A percentile compares a stretch with the other conserved stretches of the same genome.
These are phyloP conservation scores for Emergomyces orientalis DNA, from an alignment of 2,329 filamentous ascomycete genomes.

Conservation along the genomic window DNA sequence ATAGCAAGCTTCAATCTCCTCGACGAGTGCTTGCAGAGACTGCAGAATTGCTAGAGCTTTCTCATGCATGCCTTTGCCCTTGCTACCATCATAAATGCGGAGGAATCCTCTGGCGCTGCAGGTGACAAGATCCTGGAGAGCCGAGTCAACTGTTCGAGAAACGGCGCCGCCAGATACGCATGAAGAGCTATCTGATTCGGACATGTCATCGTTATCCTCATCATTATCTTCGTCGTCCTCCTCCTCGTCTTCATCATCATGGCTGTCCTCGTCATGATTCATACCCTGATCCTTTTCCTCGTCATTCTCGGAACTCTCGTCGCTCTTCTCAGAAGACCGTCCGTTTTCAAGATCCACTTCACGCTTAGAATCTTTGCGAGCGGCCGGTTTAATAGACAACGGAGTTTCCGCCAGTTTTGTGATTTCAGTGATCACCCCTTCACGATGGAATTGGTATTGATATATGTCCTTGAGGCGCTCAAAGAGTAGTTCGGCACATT, in stretches of 20 bases:
- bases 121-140: conserved; percentile 63
- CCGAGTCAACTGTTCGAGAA: conserved; percentile 33
- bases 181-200: conserved; percentile 59
- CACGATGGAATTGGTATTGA: conserved; percentile 91
- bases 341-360: conserved; percentile 19
- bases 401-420: conserved; percentile 57
- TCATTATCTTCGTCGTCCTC: conserved; percentile 39
- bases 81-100: conserved; percentile 69
- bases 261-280: conserved; percentile 39
- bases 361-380: conserved; percentile 1
- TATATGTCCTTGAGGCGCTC: conserved; percentile 80
- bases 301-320: conserved; percentile 31
- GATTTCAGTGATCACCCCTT: conserved; percentile 90
- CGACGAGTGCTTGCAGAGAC: conserved; percentile 61
- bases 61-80: conserved; percentile 62
- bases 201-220: conserved; percentile 44
- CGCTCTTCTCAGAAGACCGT: conserved; percentile 23
- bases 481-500: conserved; percentile 80
- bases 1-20: conserved; percentile 64
- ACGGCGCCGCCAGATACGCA: conserved; percentile 38
- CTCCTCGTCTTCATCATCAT: conserved; percentile 46
- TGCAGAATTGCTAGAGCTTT: conserved; percentile 69
- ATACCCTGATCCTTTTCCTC: conserved; percentile 42
- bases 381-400: conserved; percentile 22
- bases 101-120: conserved; percentile 73